Evolutionary conservation across 2,329 filamentous ascomycete genomes (phyloP).

Genomic region (Venturia asperata): DNA sequence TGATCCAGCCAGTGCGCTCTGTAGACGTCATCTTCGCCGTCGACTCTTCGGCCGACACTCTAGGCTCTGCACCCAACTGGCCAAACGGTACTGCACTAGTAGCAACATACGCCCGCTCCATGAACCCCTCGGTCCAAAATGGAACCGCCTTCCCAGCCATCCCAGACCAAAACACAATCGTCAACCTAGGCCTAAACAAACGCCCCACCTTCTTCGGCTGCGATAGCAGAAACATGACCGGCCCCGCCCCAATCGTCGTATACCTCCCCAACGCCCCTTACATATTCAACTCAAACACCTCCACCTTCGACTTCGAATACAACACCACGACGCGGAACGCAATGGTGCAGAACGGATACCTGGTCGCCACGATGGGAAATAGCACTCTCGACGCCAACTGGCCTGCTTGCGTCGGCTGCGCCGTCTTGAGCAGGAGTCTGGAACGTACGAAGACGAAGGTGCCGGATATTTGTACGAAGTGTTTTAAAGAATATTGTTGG

Average conservation of each 20-base stretch:
- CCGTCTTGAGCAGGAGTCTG: constrained; percentile 70
- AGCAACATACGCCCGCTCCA: constrained; percentile 63
- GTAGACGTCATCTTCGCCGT: constrained; percentile 78
- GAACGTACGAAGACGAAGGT: constrained; percentile 60
- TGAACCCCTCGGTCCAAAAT: constrained; percentile 52
- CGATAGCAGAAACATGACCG: constrained; percentile 56
- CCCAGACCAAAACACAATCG: constrained; percentile 68
- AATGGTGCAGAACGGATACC: constrained; percentile 81
- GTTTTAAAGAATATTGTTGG: constrained; percentile 88
- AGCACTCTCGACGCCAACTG: constrained; percentile 65
- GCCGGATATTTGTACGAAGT: constrained; percentile 64
- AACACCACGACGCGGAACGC: constrained; percentile 59
- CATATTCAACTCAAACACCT: constrained; percentile 66
- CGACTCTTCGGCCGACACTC: constrained; percentile 69
- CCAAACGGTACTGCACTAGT: constrained; percentile 71
- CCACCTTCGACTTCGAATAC: constrained; percentile 66
- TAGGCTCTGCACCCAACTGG: constrained; percentile 46
- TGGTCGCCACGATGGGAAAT: constrained; percentile 77
- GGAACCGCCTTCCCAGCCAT: constrained; percentile 64
- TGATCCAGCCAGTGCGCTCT: constrained; percentile 63
- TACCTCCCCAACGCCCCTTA: constrained; percentile 88
- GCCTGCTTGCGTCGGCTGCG: constrained; percentile 81
- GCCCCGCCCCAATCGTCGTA: constrained; percentile 61
- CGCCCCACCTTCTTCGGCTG: constrained; percentile 78
- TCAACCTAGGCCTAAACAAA: constrained; percentile 68